phyloP scores from a whole-genome alignment of 2,329 filamentous ascomycete genomes.

The Talaromyces sp. region DNA sequence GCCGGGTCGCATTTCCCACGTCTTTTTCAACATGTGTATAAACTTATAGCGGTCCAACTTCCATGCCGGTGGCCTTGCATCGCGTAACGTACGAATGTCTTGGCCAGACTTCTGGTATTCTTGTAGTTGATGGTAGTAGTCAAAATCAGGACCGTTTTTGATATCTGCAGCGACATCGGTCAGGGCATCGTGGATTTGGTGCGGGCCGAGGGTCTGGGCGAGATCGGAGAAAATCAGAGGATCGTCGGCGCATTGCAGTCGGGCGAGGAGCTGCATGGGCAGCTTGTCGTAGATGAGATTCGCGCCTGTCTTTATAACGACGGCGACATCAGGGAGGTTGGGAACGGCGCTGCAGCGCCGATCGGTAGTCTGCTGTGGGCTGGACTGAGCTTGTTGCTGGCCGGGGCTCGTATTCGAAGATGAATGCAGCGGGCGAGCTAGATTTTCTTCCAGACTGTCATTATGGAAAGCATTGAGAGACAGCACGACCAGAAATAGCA shows the following conservation, averaged over 20 bases:
- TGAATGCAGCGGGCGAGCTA: slow-evolving; percentile 5
- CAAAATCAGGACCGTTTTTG: slow-evolving; percentile 47
- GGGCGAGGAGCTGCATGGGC: slow-evolving; percentile 52
- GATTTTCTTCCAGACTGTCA: not conserved
- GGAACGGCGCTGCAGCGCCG: slow-evolving; percentile 38
- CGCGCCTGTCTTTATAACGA: slow-evolving; percentile 56
- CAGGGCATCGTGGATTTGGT: slow-evolving; percentile 28
- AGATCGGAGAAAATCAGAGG: slow-evolving; percentile 44
- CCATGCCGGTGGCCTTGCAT: slow-evolving; percentile 41
- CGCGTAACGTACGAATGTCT: slow-evolving; percentile 36
- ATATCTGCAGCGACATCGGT: slow-evolving; percentile 36
- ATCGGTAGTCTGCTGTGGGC: slow-evolving; percentile 8
- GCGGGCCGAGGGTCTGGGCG: slow-evolving; percentile 25
- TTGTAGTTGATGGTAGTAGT: slow-evolving; percentile 37
- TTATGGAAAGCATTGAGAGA: slow-evolving; percentile 5
- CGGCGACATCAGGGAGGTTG: slow-evolving; percentile 43
- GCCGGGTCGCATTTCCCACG: slow-evolving; percentile 46
- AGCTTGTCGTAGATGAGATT: slow-evolving; percentile 50
- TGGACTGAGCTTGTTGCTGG: not conserved
- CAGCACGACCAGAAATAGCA: slow-evolving; percentile 6
- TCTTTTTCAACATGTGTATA: slow-evolving; percentile 54
- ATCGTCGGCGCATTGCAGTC: slow-evolving; percentile 46
- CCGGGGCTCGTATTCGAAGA: not conserved
- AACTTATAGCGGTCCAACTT: slow-evolving; percentile 60
- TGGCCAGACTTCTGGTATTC: slow-evolving; percentile 44